Conservation (phyloP, 2,329 filamentous ascomycete genomes). For the Calonectria hongkongensis region DNA sequence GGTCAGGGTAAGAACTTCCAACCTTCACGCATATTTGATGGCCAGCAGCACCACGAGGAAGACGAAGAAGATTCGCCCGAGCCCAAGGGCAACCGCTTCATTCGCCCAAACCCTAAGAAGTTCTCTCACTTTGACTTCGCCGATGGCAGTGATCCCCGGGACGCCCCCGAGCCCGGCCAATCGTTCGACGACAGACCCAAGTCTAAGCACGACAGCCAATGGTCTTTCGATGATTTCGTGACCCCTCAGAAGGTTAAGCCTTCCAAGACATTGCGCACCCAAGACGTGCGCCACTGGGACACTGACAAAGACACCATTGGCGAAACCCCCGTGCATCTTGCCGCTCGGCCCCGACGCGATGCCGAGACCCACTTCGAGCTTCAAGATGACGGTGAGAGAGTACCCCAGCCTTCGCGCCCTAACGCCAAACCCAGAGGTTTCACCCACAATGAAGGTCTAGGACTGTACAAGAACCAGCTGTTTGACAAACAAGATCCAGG, state of each 20-base stretch:
- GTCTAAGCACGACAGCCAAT: constrained; percentile 83
- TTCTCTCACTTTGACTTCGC: constrained; percentile 91
- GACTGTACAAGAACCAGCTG: constrained; percentile 86
- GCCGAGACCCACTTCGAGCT: constrained; percentile 90
- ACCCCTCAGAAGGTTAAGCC: constrained; percentile 85
- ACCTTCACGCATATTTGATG: constrained; percentile 78
- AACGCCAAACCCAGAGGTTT: constrained; percentile 70
- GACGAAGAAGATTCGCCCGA: constrained; percentile 66
- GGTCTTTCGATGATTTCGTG: constrained; percentile 91
- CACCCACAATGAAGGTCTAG: constrained; percentile 79
- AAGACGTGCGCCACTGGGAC: constrained; percentile 87
- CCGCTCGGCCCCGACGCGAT: constrained; percentile 83
- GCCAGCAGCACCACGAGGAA: constrained; percentile 62
- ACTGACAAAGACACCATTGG: constrained; percentile 74
- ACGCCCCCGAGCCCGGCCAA: constrained; percentile 65
- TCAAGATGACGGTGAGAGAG: constrained; percentile 81
- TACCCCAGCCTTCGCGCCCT: constrained; percentile 67
- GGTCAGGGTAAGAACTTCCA: constrained; percentile 78
- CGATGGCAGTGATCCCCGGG: constrained; percentile 75
- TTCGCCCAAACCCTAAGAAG: constrained; percentile 84
- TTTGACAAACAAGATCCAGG: constrained; percentile 74
- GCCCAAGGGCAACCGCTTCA: constrained; percentile 65
- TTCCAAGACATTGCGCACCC: constrained; percentile 75
- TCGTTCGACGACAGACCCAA: constrained; percentile 66
- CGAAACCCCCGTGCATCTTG: constrained; percentile 75